phyloP scores from a whole-genome alignment of 177 flowering plant species.

The Vitis hybrid region DNA sequence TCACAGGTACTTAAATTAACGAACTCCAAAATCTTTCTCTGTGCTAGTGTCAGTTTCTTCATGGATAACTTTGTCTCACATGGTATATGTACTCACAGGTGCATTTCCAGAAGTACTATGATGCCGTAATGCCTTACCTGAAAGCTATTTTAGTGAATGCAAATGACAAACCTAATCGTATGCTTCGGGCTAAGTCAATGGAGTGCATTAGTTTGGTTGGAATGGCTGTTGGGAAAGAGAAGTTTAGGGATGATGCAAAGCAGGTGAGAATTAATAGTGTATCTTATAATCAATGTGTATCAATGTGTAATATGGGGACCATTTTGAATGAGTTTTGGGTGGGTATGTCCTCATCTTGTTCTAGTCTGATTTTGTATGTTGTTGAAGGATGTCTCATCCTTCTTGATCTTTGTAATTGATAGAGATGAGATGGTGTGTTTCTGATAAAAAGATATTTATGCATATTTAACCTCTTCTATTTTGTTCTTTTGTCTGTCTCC shows the following conservation, averaged over 20 bases:
- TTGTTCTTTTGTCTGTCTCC: too few species aligned
- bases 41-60: background rate
- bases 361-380: too few species aligned
- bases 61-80: constrained; percentile 10
- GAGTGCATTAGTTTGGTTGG: constrained; percentile 99
- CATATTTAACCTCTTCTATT: too few species aligned
- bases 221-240: constrained; percentile 98
- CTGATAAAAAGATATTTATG: too few species aligned
- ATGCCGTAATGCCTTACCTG: constrained; percentile 94
- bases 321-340: background rate
- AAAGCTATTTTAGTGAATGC: constrained; percentile 89
- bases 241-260: constrained; percentile 92
- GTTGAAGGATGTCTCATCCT: background rate
- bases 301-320: too few species aligned
- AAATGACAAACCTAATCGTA: constrained; percentile 87
- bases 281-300: too few species aligned
- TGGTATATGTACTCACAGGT: constrained; percentile 45
- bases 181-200: constrained; percentile 99
- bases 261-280: constrained; percentile 47
- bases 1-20: constrained; percentile 65
- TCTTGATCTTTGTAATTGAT: background rate
- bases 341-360: background rate
- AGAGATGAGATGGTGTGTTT: background rate
- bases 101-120: constrained; percentile 93
- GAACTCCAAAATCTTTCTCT: background rate